phyloP scores from a whole-genome alignment of 441 rosid species.

The Erodium moschatum region DNA sequence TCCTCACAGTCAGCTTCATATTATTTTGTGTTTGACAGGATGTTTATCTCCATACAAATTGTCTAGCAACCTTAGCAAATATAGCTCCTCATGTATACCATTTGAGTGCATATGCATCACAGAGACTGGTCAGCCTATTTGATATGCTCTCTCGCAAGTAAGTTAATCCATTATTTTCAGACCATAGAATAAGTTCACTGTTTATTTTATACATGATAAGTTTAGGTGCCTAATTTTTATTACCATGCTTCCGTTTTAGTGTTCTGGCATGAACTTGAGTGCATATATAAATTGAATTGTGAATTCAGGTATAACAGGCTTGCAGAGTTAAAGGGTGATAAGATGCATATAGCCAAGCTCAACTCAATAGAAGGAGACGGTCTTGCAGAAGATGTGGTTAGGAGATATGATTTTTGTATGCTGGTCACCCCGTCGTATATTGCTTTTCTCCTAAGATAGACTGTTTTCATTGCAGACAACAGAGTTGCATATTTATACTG shows the following conservation, averaged over 20 bases:
- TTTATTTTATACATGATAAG: background rate
- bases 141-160: conserved; percentile 97
- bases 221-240: conserved; percentile 1
- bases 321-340: conserved; percentile 58
- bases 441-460: conserved; percentile 19
- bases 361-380: conserved; percentile 41
- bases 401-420: conserved; percentile 12
- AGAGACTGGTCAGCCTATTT: conserved; percentile 94
- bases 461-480: conserved; percentile 54
- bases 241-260: background rate
- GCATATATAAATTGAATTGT: background rate
- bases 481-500: conserved; percentile 89
- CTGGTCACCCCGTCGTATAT: conserved; percentile 3
- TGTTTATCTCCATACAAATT: conserved; percentile 94
- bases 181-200: conserved; percentile 1
- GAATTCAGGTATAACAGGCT: conserved; percentile 71
- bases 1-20: background rate
- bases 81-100: conserved; percentile 98
- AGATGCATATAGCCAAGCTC: conserved; percentile 37
- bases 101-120: conserved; percentile 95
- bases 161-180: conserved; percentile 15
- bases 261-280: background rate
- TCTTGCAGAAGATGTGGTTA: conserved; percentile 72
- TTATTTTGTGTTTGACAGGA: conserved; percentile 46
- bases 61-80: conserved; percentile 94